Conservation (phyloP, 1,284 basidiomycete species). For the Fistulinella cinereoalba region DNA sequence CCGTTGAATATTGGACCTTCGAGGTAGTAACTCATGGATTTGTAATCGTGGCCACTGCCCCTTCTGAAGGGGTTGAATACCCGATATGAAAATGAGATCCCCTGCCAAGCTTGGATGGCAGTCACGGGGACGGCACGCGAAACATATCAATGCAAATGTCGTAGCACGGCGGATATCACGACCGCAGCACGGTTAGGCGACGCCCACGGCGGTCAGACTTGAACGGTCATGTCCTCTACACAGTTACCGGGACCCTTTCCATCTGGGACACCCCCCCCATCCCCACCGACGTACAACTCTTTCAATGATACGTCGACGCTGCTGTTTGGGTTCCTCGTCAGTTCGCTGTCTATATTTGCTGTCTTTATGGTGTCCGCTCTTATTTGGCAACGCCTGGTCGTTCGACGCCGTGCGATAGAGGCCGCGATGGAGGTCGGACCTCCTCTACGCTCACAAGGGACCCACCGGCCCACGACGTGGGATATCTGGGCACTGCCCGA, state of each 20-base stretch:
- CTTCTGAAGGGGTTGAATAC: constrained; percentile 5
- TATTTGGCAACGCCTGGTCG: constrained; percentile 33
- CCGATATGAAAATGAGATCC: not conserved
- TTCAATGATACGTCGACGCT: constrained; percentile 22
- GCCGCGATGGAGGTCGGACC: constrained; percentile 9
- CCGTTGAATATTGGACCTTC: too few species aligned
- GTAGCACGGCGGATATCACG: not conserved
- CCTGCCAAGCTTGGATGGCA: constrained; percentile 14
- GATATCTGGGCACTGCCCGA: constrained; percentile 15
- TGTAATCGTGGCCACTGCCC: not conserved
- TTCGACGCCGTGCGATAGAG: constrained; percentile 28
- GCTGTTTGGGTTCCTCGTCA: constrained; percentile 34
- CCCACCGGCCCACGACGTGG: constrained; percentile 23
- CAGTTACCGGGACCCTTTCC: not conserved
- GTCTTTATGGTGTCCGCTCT: constrained; percentile 32
- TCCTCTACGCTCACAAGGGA: not conserved
- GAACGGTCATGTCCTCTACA: constrained; percentile 26
- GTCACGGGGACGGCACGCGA: constrained; percentile 8
- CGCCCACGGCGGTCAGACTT: constrained; percentile 1
- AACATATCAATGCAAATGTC: not conserved
- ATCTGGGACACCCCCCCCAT: constrained; percentile 2
- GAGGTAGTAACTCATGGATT: too few species aligned
- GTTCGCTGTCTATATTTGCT: constrained; percentile 29
- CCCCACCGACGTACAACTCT: not conserved
- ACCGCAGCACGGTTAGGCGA: constrained; percentile 11